Percentiles rank a stretch among this genome's conserved stretches.
Conservation (phyloP, 1,284 basidiomycete genomes). For the Rhodotorula sp. region DNA sequence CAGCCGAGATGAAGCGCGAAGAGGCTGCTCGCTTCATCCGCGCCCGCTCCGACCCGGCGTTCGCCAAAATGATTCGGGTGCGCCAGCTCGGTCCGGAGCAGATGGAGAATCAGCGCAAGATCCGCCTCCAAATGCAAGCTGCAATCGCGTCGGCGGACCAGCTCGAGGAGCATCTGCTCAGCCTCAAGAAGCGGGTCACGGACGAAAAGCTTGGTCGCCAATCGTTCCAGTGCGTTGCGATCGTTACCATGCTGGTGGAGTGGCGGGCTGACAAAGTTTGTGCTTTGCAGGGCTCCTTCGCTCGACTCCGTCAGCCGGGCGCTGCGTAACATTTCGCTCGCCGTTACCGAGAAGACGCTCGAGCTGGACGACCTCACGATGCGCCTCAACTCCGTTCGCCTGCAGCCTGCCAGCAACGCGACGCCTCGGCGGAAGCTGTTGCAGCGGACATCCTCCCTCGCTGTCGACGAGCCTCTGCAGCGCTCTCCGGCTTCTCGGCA, state of each 20-base stretch:
- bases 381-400: slow-evolving; percentile 60
- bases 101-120: slow-evolving; percentile 72
- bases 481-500: slow-evolving; percentile 9
- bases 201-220: slow-evolving; percentile 65
- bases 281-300: slow-evolving; percentile 64
- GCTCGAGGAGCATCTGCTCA: slow-evolving; percentile 69
- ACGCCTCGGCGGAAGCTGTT: slow-evolving; percentile 3
- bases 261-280: neutral
- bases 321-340: slow-evolving; percentile 71
- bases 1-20: slow-evolving; percentile 69
- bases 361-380: slow-evolving; percentile 61
- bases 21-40: slow-evolving; percentile 71
- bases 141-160: slow-evolving; percentile 71
- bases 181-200: slow-evolving; percentile 66
- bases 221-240: slow-evolving; percentile 59
- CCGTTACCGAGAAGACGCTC: slow-evolving; percentile 59
- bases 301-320: slow-evolving; percentile 79
- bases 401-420: slow-evolving; percentile 44
- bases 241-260: neutral
- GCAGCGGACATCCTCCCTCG: slow-evolving; percentile 5
- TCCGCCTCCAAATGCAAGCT: slow-evolving; percentile 67
- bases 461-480: slow-evolving; percentile 15
- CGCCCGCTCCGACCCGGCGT: slow-evolving; percentile 71
- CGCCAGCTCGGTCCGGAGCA: slow-evolving; percentile 84
- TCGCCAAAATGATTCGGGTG: slow-evolving; percentile 73